Evolutionary conservation across 2,329 filamentous ascomycete genomes (phyloP).

Genomic region (Sphaerostilbella broomeana): DNA sequence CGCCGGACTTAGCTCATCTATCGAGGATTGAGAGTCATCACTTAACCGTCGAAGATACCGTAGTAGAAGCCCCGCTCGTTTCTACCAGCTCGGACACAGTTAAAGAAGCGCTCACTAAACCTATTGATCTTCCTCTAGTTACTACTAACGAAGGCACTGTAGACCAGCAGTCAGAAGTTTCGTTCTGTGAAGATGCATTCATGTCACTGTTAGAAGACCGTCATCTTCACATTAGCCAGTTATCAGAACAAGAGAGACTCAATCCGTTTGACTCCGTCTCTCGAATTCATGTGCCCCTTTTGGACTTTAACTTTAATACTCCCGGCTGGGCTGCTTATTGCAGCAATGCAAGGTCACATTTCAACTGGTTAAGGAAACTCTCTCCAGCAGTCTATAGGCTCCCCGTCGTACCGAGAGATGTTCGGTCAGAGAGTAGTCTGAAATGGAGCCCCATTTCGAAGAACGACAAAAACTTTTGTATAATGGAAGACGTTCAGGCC

Average conservation of each 20-base stretch:
- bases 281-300: slow-evolving; percentile 23
- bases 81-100: slow-evolving; percentile 14
- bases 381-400: slow-evolving; percentile 8
- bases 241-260: slow-evolving; percentile 24
- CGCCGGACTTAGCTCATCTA: slow-evolving; percentile 10
- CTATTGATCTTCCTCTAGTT: neutral
- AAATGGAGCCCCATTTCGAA: slow-evolving; percentile 21
- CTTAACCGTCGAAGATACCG: slow-evolving; percentile 6
- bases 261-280: slow-evolving; percentile 20
- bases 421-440: slow-evolving; percentile 16
- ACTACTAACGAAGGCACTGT: neutral
- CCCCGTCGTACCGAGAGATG: neutral
- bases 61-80: slow-evolving; percentile 21
- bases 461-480: slow-evolving; percentile 4
- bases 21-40: neutral
- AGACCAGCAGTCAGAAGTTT: neutral
- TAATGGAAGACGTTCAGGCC: slow-evolving; percentile 16
- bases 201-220: slow-evolving; percentile 17
- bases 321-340: slow-evolving; percentile 19
- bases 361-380: slow-evolving; percentile 19
- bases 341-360: slow-evolving; percentile 20
- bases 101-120: too few relatives aligned
- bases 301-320: slow-evolving; percentile 21
- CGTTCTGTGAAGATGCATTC: slow-evolving; percentile 24
- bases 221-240: slow-evolving; percentile 7